phyloP scores from a whole-genome alignment of 1,284 basidiomycete species.

The Cutaneotrichosporon mucoides region DNA sequence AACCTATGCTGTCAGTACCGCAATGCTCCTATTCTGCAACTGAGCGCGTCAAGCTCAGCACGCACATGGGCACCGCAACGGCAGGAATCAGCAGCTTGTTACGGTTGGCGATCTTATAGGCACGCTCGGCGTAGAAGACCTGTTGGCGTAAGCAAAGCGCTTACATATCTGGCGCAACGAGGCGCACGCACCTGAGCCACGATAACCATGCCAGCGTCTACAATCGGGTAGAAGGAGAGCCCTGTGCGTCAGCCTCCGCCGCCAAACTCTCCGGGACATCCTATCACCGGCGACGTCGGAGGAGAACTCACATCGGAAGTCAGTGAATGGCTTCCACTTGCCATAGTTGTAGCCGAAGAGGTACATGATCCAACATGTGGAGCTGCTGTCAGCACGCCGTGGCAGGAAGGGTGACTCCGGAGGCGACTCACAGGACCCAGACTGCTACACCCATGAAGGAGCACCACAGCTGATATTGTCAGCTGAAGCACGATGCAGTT shows the following conservation, averaged over 20 bases:
- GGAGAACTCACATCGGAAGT: slow-evolving; percentile 9
- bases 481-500: background rate
- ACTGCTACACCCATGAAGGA: background rate
- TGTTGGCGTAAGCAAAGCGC: slow-evolving; percentile 2
- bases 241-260: background rate
- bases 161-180: background rate
- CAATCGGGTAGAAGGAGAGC: slow-evolving; percentile 14
- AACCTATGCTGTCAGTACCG: background rate
- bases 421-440: slow-evolving; percentile 4
- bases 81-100: slow-evolving; percentile 4
- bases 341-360: slow-evolving; percentile 18
- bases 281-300: too few relatives aligned
- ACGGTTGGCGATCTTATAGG: slow-evolving; percentile 15
- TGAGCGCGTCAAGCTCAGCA: background rate
- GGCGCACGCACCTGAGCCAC: slow-evolving; percentile 5
- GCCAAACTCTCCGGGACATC: background rate
- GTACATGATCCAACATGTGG: slow-evolving; percentile 7
- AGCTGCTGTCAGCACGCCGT: background rate
- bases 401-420: background rate
- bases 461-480: background rate
- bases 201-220: slow-evolving; percentile 12
- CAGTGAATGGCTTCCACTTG: slow-evolving; percentile 2
- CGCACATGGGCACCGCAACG: slow-evolving; percentile 4
- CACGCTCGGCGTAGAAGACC: slow-evolving; percentile 20
- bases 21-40: too few relatives aligned